Percentiles rank a stretch among this genome's conserved stretches.
Evolutionary conservation across 768 basidiomycete genomes (phyloP).

Genomic region (Russula sp.): DNA sequence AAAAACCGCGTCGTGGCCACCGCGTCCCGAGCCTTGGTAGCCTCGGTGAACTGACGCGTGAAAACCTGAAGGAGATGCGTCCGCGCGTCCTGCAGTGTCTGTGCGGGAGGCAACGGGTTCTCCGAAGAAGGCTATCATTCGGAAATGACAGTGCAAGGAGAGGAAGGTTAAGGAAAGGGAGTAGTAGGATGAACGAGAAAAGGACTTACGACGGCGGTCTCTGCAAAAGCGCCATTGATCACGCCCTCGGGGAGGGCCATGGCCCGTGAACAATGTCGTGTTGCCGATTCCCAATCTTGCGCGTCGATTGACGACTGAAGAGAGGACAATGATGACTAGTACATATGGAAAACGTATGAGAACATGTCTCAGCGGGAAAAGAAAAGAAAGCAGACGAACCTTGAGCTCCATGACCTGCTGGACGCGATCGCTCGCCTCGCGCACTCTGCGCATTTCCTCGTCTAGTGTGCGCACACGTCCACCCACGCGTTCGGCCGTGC

Average conservation of each 20-base stretch:
- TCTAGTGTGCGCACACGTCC: slow-evolving; percentile 85
- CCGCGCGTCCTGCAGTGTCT: slow-evolving; percentile 75
- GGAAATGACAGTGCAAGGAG: slow-evolving; percentile 2
- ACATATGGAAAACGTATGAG: slow-evolving; percentile 11
- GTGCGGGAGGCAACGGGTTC: slow-evolving; percentile 78
- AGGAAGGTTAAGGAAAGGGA: background rate
- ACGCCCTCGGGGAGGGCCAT: slow-evolving; percentile 81
- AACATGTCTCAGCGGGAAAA: background rate
- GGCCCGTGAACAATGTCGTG: slow-evolving; percentile 85
- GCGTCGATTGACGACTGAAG: slow-evolving; percentile 62
- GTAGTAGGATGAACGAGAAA: background rate
- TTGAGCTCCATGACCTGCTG: slow-evolving; percentile 94
- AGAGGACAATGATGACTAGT: slow-evolving; percentile 61
- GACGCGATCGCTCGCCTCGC: slow-evolving; percentile 87
- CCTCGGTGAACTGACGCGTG: slow-evolving; percentile 73
- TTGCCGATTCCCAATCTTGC: slow-evolving; percentile 95
- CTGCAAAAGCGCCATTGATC: slow-evolving; percentile 80
- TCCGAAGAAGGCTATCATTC: slow-evolving; percentile 79
- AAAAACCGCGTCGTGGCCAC: slow-evolving; percentile 90
- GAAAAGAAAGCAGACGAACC: slow-evolving; percentile 42
- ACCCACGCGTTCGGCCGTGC: slow-evolving; percentile 86
- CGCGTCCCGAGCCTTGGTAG: slow-evolving; percentile 78
- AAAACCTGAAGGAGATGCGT: slow-evolving; percentile 76
- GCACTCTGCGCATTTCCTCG: slow-evolving; percentile 88
- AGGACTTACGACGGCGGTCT: slow-evolving; percentile 69